Conservation (phyloP, 2,329 filamentous ascomycete genomes). For the Neospermospora avenae region DNA sequence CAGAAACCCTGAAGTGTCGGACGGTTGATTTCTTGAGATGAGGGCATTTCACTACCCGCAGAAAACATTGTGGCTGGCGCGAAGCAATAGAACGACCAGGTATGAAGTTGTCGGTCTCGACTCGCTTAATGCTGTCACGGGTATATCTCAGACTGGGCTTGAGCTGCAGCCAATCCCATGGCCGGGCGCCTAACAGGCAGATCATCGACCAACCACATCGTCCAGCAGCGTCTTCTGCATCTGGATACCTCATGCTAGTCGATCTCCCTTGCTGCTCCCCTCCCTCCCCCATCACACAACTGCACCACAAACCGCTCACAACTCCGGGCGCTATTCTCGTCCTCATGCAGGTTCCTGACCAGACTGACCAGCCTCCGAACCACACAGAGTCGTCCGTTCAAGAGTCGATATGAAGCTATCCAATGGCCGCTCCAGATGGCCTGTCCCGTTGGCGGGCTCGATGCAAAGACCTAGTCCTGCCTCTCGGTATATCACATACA, state of each 20-base stretch:
- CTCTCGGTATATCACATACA: constrained; percentile 28
- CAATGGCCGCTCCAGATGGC: constrained; percentile 14
- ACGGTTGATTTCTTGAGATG: not conserved
- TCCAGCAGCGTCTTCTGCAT: not conserved
- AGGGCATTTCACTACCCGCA: constrained; percentile 8
- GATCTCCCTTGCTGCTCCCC: not conserved
- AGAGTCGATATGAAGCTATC: not conserved
- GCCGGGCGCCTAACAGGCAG: constrained; percentile 19
- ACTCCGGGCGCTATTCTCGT: constrained; percentile 22
- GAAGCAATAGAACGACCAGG: not conserved
- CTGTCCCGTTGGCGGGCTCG: constrained; percentile 11
- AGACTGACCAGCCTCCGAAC: constrained; percentile 13
- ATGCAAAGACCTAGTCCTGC: constrained; percentile 5
- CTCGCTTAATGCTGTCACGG: not conserved
- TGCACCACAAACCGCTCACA: constrained; percentile 13
- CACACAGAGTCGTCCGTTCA: constrained; percentile 6
- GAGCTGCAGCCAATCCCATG: constrained; percentile 18
- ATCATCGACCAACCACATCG: constrained; percentile 15
- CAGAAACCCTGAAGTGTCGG: not conserved
- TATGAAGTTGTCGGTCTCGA: not conserved
- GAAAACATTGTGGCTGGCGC: not conserved
- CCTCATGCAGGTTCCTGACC: constrained; percentile 26
- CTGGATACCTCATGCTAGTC: not conserved
- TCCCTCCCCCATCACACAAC: not conserved
- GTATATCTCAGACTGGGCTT: constrained; percentile 15